A percentile compares a stretch with the other conserved stretches of the same genome.
Conservation (phyloP, 441 rosid genomes). For the Brassica hybrid region DNA sequence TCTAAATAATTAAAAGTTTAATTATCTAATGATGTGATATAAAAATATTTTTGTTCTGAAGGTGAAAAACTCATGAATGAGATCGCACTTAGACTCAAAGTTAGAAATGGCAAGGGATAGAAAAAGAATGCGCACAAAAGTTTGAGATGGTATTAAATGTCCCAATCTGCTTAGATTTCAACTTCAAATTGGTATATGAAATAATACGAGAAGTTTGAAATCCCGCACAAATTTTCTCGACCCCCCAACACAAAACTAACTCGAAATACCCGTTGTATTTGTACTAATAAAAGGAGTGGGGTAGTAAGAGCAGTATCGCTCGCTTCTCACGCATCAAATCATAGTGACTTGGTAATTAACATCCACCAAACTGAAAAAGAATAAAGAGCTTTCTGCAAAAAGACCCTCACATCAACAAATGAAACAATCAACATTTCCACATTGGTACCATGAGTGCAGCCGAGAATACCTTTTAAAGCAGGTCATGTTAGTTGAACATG, state of each 20-base stretch:
- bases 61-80: no score
- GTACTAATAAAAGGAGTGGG: not conserved
- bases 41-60: no score
- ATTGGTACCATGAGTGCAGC: conserved; percentile 20
- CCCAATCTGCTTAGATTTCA: no score
- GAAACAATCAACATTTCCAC: conserved; percentile 27
- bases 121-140: not conserved
- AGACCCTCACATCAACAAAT: conserved; percentile 19
- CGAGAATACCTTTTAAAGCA: conserved; percentile 18
- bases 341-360: not conserved
- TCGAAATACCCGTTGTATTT: not conserved
- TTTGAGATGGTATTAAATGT: not conserved
- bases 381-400: not conserved
- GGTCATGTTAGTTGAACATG: conserved; percentile 24
- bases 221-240: not conserved
- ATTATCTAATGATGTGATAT: no score
- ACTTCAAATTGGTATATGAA: not conserved
- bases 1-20: no score
- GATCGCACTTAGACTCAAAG: not conserved
- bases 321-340: not conserved
- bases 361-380: conserved; percentile 6
- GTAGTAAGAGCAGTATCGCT: not conserved
- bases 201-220: no score
- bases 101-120: not conserved
- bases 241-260: not conserved